Percentiles rank a stretch among this genome's conserved stretches.
Evolutionary conservation across 176 grass and related monocot genomes (phyloP).

Genomic region (Lolium multiflorum): DNA sequence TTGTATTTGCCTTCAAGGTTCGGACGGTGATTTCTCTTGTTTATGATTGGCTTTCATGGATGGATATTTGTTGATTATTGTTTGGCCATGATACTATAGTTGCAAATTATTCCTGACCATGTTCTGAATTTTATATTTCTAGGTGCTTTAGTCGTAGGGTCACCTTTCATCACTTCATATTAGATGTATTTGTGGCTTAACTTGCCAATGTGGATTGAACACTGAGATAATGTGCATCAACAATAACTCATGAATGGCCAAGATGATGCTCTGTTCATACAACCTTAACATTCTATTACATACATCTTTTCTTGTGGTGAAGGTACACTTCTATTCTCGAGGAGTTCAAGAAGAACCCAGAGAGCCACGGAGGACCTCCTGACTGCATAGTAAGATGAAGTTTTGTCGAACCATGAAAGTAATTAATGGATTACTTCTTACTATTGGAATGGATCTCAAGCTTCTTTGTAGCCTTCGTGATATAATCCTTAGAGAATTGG

Average conservation of each 20-base stretch:
- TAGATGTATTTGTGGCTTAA: background rate
- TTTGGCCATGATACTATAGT: background rate
- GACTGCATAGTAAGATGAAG: conserved; percentile 83
- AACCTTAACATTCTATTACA: conserved; percentile 7
- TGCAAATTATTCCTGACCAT: background rate
- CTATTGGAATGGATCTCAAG: conserved; percentile 62
- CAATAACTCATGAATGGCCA: background rate
- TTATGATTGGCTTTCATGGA: background rate
- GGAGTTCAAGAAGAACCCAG: conserved; percentile 87
- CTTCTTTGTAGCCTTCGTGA: conserved; percentile 97
- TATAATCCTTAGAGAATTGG: conserved; percentile 86
- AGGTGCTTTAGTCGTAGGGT: background rate
- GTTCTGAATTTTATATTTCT: background rate
- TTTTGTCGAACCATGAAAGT: conserved; percentile 23
- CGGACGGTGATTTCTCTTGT: background rate
- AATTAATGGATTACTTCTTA: conserved; percentile 15
- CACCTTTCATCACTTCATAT: background rate
- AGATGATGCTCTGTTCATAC: background rate
- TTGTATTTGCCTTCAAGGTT: background rate
- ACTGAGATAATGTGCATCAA: background rate
- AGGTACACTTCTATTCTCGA: conserved; percentile 81
- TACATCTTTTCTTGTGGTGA: conserved; percentile 28
- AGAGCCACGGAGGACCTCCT: conserved; percentile 81
- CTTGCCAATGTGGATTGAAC: background rate
- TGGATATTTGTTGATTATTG: background rate